Percentiles rank a stretch among this genome's conserved stretches.
Evolutionary conservation across 805 yeast species (phyloP).

Genomic region (Ogataea methylovora): DNA sequence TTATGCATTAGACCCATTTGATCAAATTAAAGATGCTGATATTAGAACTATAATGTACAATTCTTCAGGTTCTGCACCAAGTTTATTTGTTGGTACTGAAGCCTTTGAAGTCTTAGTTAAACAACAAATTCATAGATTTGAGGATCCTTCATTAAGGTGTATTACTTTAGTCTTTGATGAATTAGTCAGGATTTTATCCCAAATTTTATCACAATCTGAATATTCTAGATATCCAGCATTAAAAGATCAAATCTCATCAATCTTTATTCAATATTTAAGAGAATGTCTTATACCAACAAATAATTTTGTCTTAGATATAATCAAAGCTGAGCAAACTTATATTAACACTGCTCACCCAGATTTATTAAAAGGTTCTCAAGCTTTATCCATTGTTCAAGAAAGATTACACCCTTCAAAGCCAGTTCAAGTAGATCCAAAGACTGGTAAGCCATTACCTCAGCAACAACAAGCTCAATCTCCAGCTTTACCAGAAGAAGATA

Average conservation of each 20-base stretch:
- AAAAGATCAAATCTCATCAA: slow-evolving; percentile 77
- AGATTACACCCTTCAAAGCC: slow-evolving; percentile 72
- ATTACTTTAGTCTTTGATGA: slow-evolving; percentile 90
- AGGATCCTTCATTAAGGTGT: slow-evolving; percentile 87
- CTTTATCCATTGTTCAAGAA: slow-evolving; percentile 89
- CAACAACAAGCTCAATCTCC: slow-evolving; percentile 19
- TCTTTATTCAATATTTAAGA: slow-evolving; percentile 73
- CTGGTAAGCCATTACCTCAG: slow-evolving; percentile 69
- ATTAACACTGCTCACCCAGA: slow-evolving; percentile 98
- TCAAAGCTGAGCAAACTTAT: slow-evolving; percentile 83
- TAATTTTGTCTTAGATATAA: slow-evolving; percentile 75
- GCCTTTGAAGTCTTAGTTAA: slow-evolving; percentile 94
- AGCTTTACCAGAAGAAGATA: slow-evolving; percentile 38
- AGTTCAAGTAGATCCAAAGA: slow-evolving; percentile 77
- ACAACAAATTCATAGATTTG: slow-evolving; percentile 89
- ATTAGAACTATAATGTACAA: slow-evolving; percentile 96
- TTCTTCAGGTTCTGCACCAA: slow-evolving; percentile 94
- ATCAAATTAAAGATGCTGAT: slow-evolving; percentile 91
- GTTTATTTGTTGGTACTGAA: slow-evolving; percentile 93
- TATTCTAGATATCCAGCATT: slow-evolving; percentile 86
- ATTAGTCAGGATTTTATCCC: slow-evolving; percentile 81
- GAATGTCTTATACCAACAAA: slow-evolving; percentile 79
- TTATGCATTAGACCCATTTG: slow-evolving; percentile 89
- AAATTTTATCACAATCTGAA: slow-evolving; percentile 72
- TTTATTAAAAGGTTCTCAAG: slow-evolving; percentile 87